Percentiles rank a stretch among this genome's conserved stretches.
phyloP scores from a whole-genome alignment of 2,329 filamentous ascomycete genomes.

The Fusarium temperatum region DNA sequence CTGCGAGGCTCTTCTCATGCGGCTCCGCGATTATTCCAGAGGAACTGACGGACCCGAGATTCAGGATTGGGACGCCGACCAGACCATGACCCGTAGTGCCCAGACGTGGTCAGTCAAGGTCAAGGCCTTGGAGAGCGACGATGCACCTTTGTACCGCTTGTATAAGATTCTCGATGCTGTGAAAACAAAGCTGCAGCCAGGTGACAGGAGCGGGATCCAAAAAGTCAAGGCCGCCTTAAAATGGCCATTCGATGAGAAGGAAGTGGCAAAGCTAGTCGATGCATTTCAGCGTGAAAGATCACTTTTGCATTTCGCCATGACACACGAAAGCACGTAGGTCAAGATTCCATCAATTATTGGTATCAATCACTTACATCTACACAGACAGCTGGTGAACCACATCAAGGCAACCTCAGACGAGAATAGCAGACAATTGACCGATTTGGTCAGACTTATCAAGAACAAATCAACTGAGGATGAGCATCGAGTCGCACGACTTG shows the following conservation, averaged over 20 bases:
- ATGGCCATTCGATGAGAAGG: constrained; percentile 29
- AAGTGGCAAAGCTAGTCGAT: constrained; percentile 4
- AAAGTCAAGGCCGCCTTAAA: background rate
- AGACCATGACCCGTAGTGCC: background rate
- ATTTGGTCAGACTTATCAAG: background rate
- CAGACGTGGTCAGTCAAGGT: constrained; percentile 32
- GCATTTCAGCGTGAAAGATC: background rate
- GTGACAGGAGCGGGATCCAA: background rate
- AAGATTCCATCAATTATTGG: rapidly evolving
- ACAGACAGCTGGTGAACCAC: background rate
- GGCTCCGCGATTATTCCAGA: background rate
- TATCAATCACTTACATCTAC: background rate
- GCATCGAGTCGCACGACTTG: background rate
- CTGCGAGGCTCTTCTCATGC: constrained; percentile 23
- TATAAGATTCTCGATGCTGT: constrained; percentile 4
- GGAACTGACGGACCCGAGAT: background rate
- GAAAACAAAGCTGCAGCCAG: constrained; percentile 21
- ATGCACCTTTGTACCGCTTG: constrained; percentile 26
- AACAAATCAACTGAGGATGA: background rate
- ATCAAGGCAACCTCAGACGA: background rate
- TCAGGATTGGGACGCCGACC: background rate
- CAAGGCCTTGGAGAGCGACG: constrained; percentile 27
- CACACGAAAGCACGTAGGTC: background rate
- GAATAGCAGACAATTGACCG: background rate
- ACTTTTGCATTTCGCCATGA: background rate